Evolutionary conservation across 257 asterid genomes (phyloP), one percentile per base, ranked within the genome.

Genomic region (Apocynum venetum): DNA sequence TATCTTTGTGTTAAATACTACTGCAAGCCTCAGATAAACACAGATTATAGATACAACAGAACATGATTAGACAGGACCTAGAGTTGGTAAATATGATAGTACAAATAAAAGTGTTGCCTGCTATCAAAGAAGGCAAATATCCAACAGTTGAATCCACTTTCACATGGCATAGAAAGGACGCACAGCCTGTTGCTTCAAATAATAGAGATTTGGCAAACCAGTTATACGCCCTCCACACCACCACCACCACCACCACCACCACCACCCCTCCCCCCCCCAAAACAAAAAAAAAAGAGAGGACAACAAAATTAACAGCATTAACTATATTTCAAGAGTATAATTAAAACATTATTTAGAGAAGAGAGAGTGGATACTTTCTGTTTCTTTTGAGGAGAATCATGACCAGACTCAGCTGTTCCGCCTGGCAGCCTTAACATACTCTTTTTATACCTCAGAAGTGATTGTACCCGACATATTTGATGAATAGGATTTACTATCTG

Each of bases 401-500:
- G 75, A 71, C 82, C 86, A 81, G 48, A 77, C 65, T 74, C 83
- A 55, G 76, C 36, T 52, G 75, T 47, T 8, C 72, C 63, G 36
- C 79, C 81, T 69, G 86, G 82, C 60, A 25, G 64, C 75, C 79
- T 82, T 78, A 68, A 51, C 19, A 82, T 85, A 64, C 85, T 81
- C 71, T 84, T 86, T 83, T 90, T 89, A 85, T 77, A 83, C 68
- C 74, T 82, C 89, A 91, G 80, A 78, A 82, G 82, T 13, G 95
- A 76, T 47, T 82, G 87, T 43, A 91, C 79, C 46, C 86, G 91
- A 57, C 92, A 81, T 72, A 92, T 44, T 71, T 89, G 82, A 65
- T 86, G 74, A 68, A 89, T 83, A 41, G 97, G 89, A 49, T 84
- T 72, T 69, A 89, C 48, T 81, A 92, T 84, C 98, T 94, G 84